Conservation (phyloP, 306 rosid species). For the Carpinus viminea region DNA sequence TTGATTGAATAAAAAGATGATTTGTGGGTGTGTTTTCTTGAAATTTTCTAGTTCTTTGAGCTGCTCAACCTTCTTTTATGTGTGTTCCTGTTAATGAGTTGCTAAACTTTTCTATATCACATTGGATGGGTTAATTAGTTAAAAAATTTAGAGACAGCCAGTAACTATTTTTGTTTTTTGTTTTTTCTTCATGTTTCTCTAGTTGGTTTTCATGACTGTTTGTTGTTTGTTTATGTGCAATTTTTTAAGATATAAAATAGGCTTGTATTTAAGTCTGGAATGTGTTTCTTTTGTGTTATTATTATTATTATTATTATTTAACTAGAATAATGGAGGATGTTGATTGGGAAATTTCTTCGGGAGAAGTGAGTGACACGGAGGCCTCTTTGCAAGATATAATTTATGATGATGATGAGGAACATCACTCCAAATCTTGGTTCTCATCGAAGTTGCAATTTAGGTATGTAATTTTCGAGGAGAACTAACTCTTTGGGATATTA, state of each 20-base stretch:
- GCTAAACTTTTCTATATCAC: not conserved
- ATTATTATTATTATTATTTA: not conserved
- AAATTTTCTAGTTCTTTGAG: not conserved
- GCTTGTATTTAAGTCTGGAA: not conserved
- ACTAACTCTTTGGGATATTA: not conserved
- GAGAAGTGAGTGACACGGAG: conserved; percentile 42
- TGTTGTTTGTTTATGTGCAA: not conserved
- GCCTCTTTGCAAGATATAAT: conserved; percentile 30
- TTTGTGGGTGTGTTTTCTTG: not conserved
- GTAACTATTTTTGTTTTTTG: too few relatives aligned
- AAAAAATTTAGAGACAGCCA: not conserved
- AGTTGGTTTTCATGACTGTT: not conserved
- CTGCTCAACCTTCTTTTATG: not conserved
- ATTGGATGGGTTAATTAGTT: not conserved
- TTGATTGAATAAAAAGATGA: too few relatives aligned
- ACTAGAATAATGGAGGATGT: conserved; percentile 36
- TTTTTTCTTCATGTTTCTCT: not conserved
- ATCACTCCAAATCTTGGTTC: conserved; percentile 37
- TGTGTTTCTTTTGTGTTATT: not conserved
- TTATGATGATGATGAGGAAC: conserved; percentile 47
- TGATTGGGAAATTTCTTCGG: conserved; percentile 31
- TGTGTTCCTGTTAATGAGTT: not conserved
- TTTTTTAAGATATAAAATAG: not conserved
- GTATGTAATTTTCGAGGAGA: conserved; percentile 25
- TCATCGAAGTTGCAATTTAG: conserved; percentile 64